These are phyloP conservation scores for Chlamydomonas sp. DNA, from an alignment of 139 green algal genomes.

Conservation along the genomic window DNA sequence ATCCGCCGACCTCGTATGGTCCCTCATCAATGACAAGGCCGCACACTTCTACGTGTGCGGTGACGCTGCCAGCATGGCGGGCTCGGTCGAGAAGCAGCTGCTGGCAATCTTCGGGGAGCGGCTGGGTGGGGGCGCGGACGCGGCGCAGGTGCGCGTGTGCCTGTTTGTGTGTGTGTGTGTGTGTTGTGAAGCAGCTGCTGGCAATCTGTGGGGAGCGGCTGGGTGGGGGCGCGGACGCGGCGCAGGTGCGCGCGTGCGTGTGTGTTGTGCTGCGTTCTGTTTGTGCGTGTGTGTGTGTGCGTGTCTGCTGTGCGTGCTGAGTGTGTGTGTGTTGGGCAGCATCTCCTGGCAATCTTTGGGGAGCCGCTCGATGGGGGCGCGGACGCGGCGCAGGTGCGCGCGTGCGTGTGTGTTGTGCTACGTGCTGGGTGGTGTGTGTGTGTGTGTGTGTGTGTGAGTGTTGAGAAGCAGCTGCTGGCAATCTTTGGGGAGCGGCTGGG, in stretches of 20 bases:
- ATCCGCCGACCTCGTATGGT: slow-evolving; percentile 52
- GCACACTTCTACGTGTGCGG: slow-evolving; percentile 88
- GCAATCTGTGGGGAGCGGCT: slow-evolving; percentile 24
- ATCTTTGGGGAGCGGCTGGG: slow-evolving; percentile 19
- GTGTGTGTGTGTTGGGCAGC: too few species aligned
- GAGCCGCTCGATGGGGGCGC: too few species aligned
- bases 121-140: background rate
- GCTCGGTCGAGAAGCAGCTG: slow-evolving; percentile 45
- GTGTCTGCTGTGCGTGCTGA: too few species aligned
- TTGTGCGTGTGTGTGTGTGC: too few species aligned
- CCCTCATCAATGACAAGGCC: slow-evolving; percentile 52
- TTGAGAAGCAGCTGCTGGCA: slow-evolving; percentile 1
- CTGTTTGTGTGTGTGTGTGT: background rate
- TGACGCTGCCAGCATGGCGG: slow-evolving; percentile 73
- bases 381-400: too few species aligned
- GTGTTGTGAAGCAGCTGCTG: background rate
- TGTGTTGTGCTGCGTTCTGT: background rate
- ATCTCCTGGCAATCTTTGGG: too few species aligned
- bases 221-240: background rate
- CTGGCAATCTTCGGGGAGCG: slow-evolving; percentile 30
- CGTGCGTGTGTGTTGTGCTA: too few species aligned
- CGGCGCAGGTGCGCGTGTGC: slow-evolving; percentile 2
- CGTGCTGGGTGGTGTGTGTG: too few species aligned
- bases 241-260: slow-evolving; percentile 1
- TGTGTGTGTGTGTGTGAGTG: background rate